phyloP scores from a whole-genome alignment of 345 rosid species.

The Hibiscus syriacus region DNA sequence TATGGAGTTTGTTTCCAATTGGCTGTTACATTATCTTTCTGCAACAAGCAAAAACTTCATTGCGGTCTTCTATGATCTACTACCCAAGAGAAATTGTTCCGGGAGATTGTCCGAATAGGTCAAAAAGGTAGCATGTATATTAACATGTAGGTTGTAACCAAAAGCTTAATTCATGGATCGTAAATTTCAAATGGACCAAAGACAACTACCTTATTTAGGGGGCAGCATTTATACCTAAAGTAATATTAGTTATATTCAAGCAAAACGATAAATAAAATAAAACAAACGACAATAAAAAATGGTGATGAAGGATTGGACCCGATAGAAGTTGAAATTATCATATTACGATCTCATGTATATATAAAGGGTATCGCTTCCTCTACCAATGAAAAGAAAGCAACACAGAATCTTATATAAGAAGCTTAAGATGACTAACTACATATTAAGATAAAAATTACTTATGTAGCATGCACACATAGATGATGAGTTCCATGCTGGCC shows the following conservation, averaged over 20 bases:
- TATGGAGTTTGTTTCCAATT: not conserved
- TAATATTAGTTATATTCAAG: not conserved
- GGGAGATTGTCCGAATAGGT: not conserved
- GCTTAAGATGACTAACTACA: conserved; percentile 33
- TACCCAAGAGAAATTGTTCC: not conserved
- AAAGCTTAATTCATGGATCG: not conserved
- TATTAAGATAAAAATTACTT: conserved; percentile 28
- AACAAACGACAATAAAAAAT: not conserved
- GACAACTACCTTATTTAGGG: not conserved
- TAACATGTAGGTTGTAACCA: not conserved
- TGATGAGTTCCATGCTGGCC: conserved; percentile 23
- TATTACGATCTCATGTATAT: not conserved
- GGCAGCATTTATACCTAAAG: not conserved
- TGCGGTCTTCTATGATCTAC: not conserved
- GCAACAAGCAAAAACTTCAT: conserved; percentile 2
- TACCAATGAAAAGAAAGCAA: conserved; percentile 19
- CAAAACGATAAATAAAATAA: not conserved
- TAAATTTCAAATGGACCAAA: not conserved
- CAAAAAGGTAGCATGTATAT: not conserved
- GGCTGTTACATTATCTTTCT: not conserved
- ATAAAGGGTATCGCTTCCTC: conserved; percentile 12
- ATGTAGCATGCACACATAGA: conserved; percentile 24
- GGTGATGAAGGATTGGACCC: not conserved
- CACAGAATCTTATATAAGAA: conserved; percentile 15
- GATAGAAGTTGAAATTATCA: conserved; percentile 7